phyloP scores from a whole-genome alignment of 176 grass and related monocot species.

The Zea luxurians region DNA sequence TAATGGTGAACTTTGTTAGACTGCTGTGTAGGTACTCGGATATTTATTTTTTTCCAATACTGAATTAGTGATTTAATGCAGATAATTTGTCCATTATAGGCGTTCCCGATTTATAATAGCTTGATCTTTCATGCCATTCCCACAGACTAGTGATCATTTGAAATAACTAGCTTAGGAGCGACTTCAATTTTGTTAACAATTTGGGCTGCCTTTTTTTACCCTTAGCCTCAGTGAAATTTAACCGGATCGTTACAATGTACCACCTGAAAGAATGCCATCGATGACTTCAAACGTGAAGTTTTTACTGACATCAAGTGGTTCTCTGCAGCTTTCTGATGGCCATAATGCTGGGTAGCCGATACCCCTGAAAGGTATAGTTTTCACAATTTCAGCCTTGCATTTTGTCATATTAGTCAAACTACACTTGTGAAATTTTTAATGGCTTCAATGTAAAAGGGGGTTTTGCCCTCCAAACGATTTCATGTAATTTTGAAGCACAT shows the following conservation, averaged over 20 bases:
- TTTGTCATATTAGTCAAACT: slow-evolving; percentile 21
- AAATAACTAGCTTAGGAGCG: slow-evolving; percentile 28
- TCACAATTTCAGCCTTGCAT: slow-evolving; percentile 38
- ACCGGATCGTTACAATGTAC: slow-evolving; percentile 19
- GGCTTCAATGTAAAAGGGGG: slow-evolving; percentile 2
- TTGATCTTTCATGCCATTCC: slow-evolving; percentile 12
- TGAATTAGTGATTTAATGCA: slow-evolving; percentile 4
- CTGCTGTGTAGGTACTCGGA: slow-evolving; percentile 9
- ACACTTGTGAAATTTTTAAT: neutral
- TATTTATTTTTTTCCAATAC: slow-evolving; percentile 28
- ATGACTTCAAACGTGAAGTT: slow-evolving; percentile 86
- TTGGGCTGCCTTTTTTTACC: too few relatives aligned
- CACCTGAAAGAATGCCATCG: slow-evolving; percentile 95
- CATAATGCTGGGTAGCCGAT: slow-evolving; percentile 74
- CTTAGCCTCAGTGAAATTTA: too few relatives aligned
- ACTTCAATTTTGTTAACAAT: slow-evolving; percentile 11
- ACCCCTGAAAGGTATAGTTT: slow-evolving; percentile 54
- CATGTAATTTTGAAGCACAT: neutral
- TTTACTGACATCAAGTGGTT: slow-evolving; percentile 87
- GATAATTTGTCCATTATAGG: slow-evolving; percentile 11
- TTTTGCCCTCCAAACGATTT: slow-evolving; percentile 8
- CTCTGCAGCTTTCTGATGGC: slow-evolving; percentile 75
- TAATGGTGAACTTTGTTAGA: slow-evolving; percentile 26
- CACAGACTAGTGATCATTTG: slow-evolving; percentile 20
- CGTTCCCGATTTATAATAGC: neutral